Conservation (phyloP, 2,329 filamentous ascomycete species). For the Epichloe glyceriae region DNA sequence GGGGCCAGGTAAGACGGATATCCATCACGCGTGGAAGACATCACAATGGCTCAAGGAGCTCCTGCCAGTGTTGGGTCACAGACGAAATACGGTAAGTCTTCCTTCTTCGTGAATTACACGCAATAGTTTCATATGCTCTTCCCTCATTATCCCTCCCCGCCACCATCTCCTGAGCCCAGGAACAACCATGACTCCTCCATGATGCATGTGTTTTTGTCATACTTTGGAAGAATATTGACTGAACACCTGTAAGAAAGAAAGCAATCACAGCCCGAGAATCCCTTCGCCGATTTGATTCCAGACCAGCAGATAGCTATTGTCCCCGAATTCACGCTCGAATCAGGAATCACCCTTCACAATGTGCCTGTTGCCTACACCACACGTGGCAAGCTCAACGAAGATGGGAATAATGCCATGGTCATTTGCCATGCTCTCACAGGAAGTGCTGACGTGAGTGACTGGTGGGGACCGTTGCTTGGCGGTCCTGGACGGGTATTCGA, state of each 20-base stretch:
- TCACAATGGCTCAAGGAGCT: conserved; percentile 13
- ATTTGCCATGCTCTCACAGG: conserved; percentile 78
- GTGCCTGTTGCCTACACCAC: conserved; percentile 57
- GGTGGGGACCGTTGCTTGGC: conserved; percentile 76
- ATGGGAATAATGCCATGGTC: conserved; percentile 55
- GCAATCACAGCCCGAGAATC: conserved; percentile 73
- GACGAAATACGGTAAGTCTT: conserved; percentile 19
- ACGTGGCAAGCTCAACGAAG: conserved; percentile 44
- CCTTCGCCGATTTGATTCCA: conserved; percentile 72
- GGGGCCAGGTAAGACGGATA: background rate
- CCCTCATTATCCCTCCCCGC: background rate
- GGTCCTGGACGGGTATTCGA: conserved; percentile 71
- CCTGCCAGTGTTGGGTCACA: conserved; percentile 9
- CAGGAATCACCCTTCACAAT: conserved; percentile 71
- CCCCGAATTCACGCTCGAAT: conserved; percentile 85
- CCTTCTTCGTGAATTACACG: background rate
- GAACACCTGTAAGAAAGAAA: conserved; percentile 55
- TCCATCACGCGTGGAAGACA: background rate
- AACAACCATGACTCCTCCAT: background rate
- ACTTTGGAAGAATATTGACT: conserved; percentile 34
- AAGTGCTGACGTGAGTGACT: conserved; percentile 73
- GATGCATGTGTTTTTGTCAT: background rate
- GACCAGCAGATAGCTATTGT: conserved; percentile 80
- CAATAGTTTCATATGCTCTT: background rate
- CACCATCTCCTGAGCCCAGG: background rate